A percentile compares a stretch with the other conserved stretches of the same genome.
Conservation (phyloP, 2,329 filamentous ascomycete genomes). For the Beauveria scarabaeidicola region DNA sequence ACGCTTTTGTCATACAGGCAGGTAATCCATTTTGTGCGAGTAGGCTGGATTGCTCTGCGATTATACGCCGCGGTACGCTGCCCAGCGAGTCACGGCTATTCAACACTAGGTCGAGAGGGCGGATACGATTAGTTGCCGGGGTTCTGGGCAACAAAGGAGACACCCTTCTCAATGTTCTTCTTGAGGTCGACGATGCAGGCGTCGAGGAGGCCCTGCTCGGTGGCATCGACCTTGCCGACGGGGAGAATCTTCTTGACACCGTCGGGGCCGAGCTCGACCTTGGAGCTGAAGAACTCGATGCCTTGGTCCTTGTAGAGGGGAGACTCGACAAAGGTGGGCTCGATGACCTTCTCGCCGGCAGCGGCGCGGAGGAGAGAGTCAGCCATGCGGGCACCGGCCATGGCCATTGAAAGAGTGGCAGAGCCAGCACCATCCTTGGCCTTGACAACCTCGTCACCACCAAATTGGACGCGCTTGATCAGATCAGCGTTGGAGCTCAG, state of each 20-base stretch:
- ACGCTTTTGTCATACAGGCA: slow-evolving; percentile 7
- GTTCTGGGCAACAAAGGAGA: slow-evolving; percentile 51
- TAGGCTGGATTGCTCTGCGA: background rate
- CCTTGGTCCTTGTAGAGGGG: slow-evolving; percentile 98
- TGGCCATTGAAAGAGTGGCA: slow-evolving; percentile 97
- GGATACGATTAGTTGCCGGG: slow-evolving; percentile 45
- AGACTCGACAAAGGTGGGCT: slow-evolving; percentile 95
- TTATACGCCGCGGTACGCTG: background rate
- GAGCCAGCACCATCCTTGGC: slow-evolving; percentile 97
- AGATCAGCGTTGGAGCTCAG: slow-evolving; percentile 72
- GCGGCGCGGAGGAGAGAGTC: slow-evolving; percentile 89
- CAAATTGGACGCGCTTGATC: slow-evolving; percentile 93
- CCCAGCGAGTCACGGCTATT: background rate
- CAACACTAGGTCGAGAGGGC: background rate
- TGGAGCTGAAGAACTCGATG: slow-evolving; percentile 92
- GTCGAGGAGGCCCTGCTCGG: slow-evolving; percentile 85
- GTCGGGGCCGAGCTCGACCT: slow-evolving; percentile 90
- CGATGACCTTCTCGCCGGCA: slow-evolving; percentile 88
- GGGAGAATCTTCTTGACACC: slow-evolving; percentile 91
- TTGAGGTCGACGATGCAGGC: slow-evolving; percentile 75
- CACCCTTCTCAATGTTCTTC: slow-evolving; percentile 94
- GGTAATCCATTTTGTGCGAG: background rate
- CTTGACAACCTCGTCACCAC: slow-evolving; percentile 98
- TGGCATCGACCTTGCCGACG: slow-evolving; percentile 72
- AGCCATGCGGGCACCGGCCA: slow-evolving; percentile 77